Percentiles rank a stretch among this genome's conserved stretches.
phyloP scores from a whole-genome alignment of 1,284 basidiomycete genomes.

The Cutaneotrichosporon daszewskae region DNA sequence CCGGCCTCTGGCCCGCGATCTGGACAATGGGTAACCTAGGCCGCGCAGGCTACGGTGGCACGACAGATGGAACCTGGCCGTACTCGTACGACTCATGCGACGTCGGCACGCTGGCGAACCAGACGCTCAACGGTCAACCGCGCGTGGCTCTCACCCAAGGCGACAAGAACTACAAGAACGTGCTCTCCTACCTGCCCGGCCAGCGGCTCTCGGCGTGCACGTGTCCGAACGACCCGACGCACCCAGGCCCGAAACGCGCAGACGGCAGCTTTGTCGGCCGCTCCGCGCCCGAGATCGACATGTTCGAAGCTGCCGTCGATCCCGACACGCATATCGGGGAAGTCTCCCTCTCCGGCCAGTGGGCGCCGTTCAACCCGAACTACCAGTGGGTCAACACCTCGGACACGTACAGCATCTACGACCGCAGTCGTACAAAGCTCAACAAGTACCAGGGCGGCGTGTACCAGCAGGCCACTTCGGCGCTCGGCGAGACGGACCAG shows the following conservation, averaged over 20 bases:
- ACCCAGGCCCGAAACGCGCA: constrained; percentile 65
- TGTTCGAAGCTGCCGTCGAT: constrained; percentile 62
- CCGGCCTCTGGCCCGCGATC: constrained; percentile 62
- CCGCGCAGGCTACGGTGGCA: constrained; percentile 50
- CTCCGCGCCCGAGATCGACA: constrained; percentile 78
- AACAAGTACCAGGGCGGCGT: constrained; percentile 56
- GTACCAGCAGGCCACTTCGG: constrained; percentile 58
- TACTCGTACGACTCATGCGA: constrained; percentile 54
- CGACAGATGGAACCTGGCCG: constrained; percentile 51
- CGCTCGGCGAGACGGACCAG: constrained; percentile 32
- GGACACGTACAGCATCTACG: constrained; percentile 49
- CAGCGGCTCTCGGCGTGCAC: constrained; percentile 77
- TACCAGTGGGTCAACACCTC: constrained; percentile 41
- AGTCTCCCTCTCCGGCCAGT: constrained; percentile 44
- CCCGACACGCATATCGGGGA: constrained; percentile 23
- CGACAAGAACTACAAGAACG: constrained; percentile 35
- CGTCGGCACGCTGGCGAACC: constrained; percentile 54
- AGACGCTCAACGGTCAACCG: constrained; percentile 46
- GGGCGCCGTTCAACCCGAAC: constrained; percentile 44
- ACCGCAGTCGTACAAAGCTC: constrained; percentile 49
- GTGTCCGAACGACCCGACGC: constrained; percentile 60
- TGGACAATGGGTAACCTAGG: constrained; percentile 52
- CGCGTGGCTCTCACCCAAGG: constrained; percentile 23
- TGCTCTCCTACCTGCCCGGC: constrained; percentile 59
- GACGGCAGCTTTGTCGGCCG: constrained; percentile 73